Evolutionary conservation across 352 stramenopile species (phyloP).

Genomic region (Pythium dissotocum): DNA sequence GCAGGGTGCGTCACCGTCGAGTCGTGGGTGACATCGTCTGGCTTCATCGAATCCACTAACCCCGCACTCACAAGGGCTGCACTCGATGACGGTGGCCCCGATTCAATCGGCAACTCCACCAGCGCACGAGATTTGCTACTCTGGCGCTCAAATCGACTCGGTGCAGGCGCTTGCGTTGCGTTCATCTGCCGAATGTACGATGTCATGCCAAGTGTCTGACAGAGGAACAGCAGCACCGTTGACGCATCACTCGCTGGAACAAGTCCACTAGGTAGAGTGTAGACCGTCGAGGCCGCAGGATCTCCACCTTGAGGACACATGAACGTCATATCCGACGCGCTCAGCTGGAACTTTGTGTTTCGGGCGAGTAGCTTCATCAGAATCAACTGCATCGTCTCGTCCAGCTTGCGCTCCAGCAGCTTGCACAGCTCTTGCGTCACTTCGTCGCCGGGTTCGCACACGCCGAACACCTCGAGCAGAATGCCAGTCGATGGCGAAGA

Average conservation of each 20-base stretch:
- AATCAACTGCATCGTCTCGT: constrained; percentile 83
- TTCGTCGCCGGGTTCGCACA: constrained; percentile 79
- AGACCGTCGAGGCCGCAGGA: constrained; percentile 43
- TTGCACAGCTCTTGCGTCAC: constrained; percentile 82
- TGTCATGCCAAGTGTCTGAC: constrained; percentile 32
- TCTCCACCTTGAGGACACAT: constrained; percentile 56
- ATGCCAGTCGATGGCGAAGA: constrained; percentile 41
- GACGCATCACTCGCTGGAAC: constrained; percentile 16
- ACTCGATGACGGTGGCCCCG: background rate
- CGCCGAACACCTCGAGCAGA: constrained; percentile 81
- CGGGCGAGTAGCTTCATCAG: constrained; percentile 85
- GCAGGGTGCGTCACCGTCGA: constrained; percentile 15
- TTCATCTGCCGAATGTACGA: constrained; percentile 36
- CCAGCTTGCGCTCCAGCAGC: constrained; percentile 82
- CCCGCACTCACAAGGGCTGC: background rate
- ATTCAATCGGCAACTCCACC: background rate
- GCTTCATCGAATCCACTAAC: background rate
- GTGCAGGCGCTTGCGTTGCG: background rate
- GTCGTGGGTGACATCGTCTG: background rate
- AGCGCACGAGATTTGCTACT: background rate
- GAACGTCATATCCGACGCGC: constrained; percentile 67
- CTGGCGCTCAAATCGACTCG: constrained; percentile 18
- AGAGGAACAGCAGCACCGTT: constrained; percentile 30
- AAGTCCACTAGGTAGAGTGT: constrained; percentile 34
- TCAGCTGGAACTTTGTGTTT: constrained; percentile 87